Evolutionary conservation across 2,329 filamentous ascomycete species (phyloP).

Genomic region (Colletotrichum plurivorum): DNA sequence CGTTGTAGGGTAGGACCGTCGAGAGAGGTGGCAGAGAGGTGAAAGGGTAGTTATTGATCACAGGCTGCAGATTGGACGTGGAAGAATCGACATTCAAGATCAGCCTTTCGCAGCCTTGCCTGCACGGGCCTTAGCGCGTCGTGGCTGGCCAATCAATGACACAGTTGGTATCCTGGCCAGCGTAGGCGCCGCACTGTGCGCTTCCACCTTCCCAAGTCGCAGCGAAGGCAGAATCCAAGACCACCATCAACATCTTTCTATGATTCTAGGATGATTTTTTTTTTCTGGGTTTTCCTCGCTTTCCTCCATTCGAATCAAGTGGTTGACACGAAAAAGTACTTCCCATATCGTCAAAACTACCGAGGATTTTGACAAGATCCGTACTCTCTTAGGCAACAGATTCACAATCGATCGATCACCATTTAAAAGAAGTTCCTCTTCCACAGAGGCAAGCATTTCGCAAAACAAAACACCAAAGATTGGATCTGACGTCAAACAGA

Average conservation of each 20-base stretch:
- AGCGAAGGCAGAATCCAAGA: background rate
- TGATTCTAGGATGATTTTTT: background rate
- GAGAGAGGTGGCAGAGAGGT: too few species aligned
- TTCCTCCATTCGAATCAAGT: too few species aligned
- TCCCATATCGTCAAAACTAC: too few species aligned
- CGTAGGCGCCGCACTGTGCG: background rate
- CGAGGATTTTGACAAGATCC: too few species aligned
- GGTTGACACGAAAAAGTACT: too few species aligned
- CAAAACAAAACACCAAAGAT: too few species aligned
- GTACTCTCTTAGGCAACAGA: too few species aligned
- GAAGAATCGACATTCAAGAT: constrained; percentile 2
- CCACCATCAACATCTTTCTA: background rate
- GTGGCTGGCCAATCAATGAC: background rate
- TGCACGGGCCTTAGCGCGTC: constrained; percentile 13
- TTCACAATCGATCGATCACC: too few species aligned
- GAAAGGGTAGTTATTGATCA: background rate
- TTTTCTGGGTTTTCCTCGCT: too few species aligned
- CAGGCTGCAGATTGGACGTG: constrained; percentile 8
- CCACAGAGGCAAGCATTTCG: too few species aligned
- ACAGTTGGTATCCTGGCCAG: background rate
- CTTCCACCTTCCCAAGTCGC: background rate
- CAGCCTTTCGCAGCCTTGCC: constrained; percentile 39
- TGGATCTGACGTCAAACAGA: background rate
- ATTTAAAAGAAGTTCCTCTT: too few species aligned
- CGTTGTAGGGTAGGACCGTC: background rate